Evolutionary conservation across 495 filamentous ascomycete genomes (phyloP), one percentile per base, ranked within the genome.

Genomic region (Cercophora scortea): DNA sequence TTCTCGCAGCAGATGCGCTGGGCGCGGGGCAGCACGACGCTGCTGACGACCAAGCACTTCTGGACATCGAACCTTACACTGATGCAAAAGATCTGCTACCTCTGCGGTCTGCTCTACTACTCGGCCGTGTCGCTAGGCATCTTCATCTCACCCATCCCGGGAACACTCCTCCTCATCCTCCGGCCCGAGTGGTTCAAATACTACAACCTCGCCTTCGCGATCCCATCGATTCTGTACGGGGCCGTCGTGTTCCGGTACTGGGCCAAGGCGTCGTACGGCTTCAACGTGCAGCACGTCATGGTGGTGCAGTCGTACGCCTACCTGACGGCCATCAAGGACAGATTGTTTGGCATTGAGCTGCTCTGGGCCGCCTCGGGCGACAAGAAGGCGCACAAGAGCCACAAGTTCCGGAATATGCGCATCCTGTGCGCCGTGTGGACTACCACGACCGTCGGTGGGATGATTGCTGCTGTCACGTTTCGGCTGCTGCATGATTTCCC

Each of bases 211-310:
- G 61, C 63, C 6, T 66, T 64, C 16, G 63, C 61, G 38, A 62
- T 66, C 42, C 63, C 61, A 9, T 66, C 63, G 40, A 62, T 66
- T 52, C 16, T 64, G 34, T 66, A 66, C 50, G 61, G 63, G 19
- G 55, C 56, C 11, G 6, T 66, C 18, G 47, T 66, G 1, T 66
- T 66, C 18, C 55, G 63, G 19, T 62, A 50, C 41, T 66, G 63
- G 61, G 51, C 63, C 49, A 62, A 64, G 44, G 61, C 63, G 16
- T 49, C 57, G 38, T 64, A 66, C 57, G 63, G 61, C 32, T 61
- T 66, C 59, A 66, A 66, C 55, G 63, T 64, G 42, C 63, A 66
- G 55, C 61, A 66, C 59, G 52, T 66, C 54, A 66, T 66, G 63
- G 53, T 66, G 7, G 53, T 66, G 44, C 61, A 64, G 60, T 64